These are phyloP conservation scores for Umbelopsis vinacea DNA, from an alignment of 192 early-diverging fungal genomes.

Conservation along the genomic window DNA sequence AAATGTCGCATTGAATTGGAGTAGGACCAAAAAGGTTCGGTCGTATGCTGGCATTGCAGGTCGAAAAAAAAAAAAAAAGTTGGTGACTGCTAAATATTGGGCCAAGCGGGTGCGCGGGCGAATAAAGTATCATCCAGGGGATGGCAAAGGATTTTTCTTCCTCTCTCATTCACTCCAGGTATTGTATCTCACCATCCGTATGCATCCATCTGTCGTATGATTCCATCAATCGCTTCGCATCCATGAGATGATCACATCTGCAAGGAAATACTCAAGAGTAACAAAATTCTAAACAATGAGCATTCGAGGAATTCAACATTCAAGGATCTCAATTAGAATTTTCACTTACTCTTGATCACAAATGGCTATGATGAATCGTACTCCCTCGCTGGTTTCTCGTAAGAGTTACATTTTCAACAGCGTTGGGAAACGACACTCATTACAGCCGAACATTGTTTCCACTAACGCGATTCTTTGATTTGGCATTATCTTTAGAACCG, in stretches of 20 bases:
- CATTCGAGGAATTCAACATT: not conserved
- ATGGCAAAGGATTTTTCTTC: slow-evolving; percentile 3
- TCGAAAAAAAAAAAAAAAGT: not conserved
- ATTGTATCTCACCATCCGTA: not conserved
- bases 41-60: too few species aligned
- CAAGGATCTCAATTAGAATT: slow-evolving; percentile 24
- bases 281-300: not conserved
- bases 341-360: slow-evolving; percentile 17
- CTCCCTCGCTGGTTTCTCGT: not conserved
- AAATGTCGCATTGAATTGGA: too few species aligned
- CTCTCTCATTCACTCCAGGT: slow-evolving; percentile 24
- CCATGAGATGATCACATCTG: slow-evolving; percentile 19
- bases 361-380: slow-evolving; percentile 18
- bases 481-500: slow-evolving; percentile 26
- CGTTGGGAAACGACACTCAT: slow-evolving; percentile 45
- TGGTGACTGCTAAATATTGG: not conserved
- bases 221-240: slow-evolving; percentile 20
- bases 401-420: not conserved
- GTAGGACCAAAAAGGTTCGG: too few species aligned
- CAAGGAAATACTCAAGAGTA: slow-evolving; percentile 19
- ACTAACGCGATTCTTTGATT: slow-evolving; percentile 6
- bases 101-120: not conserved
- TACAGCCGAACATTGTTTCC: slow-evolving; percentile 41
- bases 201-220: slow-evolving; percentile 21
- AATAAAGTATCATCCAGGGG: not conserved